Evolutionary conservation across 1,139 yeast species (phyloP).

Genomic region (Hyphopichia fennica): DNA sequence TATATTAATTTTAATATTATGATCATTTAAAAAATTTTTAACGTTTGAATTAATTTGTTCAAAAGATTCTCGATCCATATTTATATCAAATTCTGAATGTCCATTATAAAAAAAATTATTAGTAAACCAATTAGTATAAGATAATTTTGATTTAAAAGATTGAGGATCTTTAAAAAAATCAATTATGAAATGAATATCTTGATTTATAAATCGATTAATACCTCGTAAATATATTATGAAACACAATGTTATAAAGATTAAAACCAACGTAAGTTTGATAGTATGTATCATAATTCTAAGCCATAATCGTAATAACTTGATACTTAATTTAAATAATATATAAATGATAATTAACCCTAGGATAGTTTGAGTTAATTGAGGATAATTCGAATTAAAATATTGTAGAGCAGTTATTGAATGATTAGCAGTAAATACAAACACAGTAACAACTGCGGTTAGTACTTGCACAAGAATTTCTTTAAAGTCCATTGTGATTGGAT

Average conservation of each 20-base stretch:
- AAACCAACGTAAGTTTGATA: conserved; percentile 16
- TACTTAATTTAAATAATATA: conserved; percentile 19
- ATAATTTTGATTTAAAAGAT: background rate
- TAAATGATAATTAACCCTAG: conserved; percentile 21
- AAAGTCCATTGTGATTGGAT: conserved; percentile 9
- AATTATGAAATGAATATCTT: conserved; percentile 17
- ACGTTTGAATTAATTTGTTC: too few relatives aligned
- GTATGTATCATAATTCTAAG: conserved; percentile 19
- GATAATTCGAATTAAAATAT: conserved; percentile 20
- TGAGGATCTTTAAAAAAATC: background rate
- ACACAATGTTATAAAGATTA: conserved; percentile 10
- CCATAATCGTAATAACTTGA: conserved; percentile 27
- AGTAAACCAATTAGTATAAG: background rate
- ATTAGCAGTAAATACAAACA: conserved; percentile 6
- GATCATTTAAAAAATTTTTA: background rate
- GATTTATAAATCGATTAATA: conserved; percentile 14
- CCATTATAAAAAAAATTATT: background rate
- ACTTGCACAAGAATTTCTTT: conserved; percentile 12
- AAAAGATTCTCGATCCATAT: too few relatives aligned
- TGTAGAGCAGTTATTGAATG: conserved; percentile 15
- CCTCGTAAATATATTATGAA: conserved; percentile 20
- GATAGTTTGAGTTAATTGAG: conserved; percentile 22
- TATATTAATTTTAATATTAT: conserved; percentile 6
- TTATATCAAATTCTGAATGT: background rate
- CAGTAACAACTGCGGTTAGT: conserved; percentile 13